Conservation (phyloP, 169 alveolate genomes). For the Plasmodium blacklocki region DNA sequence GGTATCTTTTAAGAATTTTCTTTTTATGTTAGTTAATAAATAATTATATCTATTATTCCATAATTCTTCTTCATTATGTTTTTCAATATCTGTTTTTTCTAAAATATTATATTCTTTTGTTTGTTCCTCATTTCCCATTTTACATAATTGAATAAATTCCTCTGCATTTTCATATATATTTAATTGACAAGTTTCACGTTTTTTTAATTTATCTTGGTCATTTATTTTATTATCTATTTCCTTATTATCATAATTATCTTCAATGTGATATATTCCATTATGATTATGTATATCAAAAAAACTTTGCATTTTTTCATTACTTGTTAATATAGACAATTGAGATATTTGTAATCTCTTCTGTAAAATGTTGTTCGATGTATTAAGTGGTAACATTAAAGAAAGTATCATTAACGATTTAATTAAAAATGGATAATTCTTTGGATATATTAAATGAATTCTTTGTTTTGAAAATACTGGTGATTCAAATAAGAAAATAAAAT, state of each 20-base stretch:
- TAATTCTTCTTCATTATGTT: conserved; percentile 22
- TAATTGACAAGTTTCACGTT: not conserved
- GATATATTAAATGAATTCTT: conserved; percentile 83
- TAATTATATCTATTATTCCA: conserved; percentile 33
- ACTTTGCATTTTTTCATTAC: conserved; percentile 1
- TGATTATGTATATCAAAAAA: conserved; percentile 47
- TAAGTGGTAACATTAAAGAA: conserved; percentile 60
- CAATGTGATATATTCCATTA: conserved; percentile 9
- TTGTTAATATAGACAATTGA: conserved; percentile 47
- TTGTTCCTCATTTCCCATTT: conserved; percentile 45
- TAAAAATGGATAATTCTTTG: conserved; percentile 79
- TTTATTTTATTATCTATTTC: not conserved
- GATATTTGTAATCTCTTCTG: conserved; percentile 71
- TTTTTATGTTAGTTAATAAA: conserved; percentile 20
- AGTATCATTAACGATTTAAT: conserved; percentile 80
- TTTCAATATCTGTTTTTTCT: conserved; percentile 52
- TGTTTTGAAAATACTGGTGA: conserved; percentile 83
- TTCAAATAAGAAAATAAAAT: conserved; percentile 82
- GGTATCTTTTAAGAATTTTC: conserved; percentile 4
- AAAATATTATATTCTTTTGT: conserved; percentile 35
- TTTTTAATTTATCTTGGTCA: not conserved
- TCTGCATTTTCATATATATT: conserved; percentile 12
- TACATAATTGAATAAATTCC: conserved; percentile 1
- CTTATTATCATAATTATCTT: not conserved
- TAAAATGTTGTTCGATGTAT: conserved; percentile 62